Evolutionary conservation across 2,329 filamentous ascomycete species (phyloP), one percentile per base, ranked within the genome.

Genomic region (Colletotrichum tamarilloi): DNA sequence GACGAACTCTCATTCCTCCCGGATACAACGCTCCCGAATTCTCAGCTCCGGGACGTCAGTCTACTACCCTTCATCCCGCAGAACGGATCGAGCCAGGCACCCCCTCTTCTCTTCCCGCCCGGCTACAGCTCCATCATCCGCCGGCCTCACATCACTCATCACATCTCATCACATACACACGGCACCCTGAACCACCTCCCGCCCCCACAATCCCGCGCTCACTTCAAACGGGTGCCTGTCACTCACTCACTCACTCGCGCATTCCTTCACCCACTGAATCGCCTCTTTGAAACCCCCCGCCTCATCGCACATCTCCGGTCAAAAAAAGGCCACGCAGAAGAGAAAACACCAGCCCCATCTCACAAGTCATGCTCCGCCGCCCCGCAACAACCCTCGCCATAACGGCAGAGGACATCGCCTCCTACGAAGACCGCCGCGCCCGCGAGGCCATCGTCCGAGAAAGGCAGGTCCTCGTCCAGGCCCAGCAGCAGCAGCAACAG

Each of bases 331-430:
- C 42, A 7, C 42, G 42, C 42, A n/a, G 8, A n/a, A 49, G 7
- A n/a, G 42, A n/a, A 49, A 35, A 49, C 16, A n/a, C 58, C 19
- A n/a, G n/a, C 49, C 24, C 24, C 28, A 49, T n/a, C 60, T 42
- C 1, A 46, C 26, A 28, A 24, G 82, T 46, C 8, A 92, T 93
- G 91, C 90, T 93, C 76, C 90, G 91, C 77, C 90, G 92, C 58
- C 88, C 90, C 19, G 88, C 92, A 12, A 95, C 93, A 59, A 89
- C 89, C 16, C 89, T 95, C 75, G 85, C 88, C 67, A 88, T 94
- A 75, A 94, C 92, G 2, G 86, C 90, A 60, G 91, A 93, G 79
- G 93, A 95, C 81, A 87, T 94, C 52, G 91, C 92, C 52, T 85
- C 88, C 67, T 94, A 93, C 83, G 92, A 94, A 79, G 91, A 92